These are phyloP conservation scores for Citeromyces hawaiiensis DNA, from an alignment of 1,139 yeast genomes.

Conservation along the genomic window DNA sequence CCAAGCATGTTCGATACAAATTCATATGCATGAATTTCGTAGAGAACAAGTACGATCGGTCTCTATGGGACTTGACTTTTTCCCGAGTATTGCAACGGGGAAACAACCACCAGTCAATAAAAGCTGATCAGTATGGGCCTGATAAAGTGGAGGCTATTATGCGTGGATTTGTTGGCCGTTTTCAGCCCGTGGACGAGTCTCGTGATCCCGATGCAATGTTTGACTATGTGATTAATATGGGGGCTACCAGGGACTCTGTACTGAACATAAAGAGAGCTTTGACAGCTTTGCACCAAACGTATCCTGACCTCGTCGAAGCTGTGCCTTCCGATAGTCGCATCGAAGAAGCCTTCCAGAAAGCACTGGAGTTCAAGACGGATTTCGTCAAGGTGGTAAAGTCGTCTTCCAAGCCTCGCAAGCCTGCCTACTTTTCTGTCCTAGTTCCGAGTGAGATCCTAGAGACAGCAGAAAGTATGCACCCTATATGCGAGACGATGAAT, in stretches of 20 bases:
- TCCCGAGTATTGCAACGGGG: constrained; percentile 59
- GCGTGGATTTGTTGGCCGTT: constrained; percentile 61
- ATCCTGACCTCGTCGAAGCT: constrained; percentile 30
- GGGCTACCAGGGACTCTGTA: constrained; percentile 28
- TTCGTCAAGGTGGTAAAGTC: constrained; percentile 24
- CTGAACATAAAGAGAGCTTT: constrained; percentile 36
- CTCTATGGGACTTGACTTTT: constrained; percentile 38
- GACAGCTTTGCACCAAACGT: constrained; percentile 21
- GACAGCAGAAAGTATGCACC: constrained; percentile 2
- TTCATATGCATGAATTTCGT: constrained; percentile 63
- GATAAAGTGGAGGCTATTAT: constrained; percentile 44
- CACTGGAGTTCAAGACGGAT: constrained; percentile 39
- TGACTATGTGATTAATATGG: constrained; percentile 48
- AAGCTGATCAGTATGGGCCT: constrained; percentile 30
- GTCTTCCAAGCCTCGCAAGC: constrained; percentile 12
- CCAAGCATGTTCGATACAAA: constrained; percentile 21
- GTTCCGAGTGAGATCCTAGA: constrained; percentile 7
- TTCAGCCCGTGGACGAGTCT: constrained; percentile 38
- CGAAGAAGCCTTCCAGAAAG: constrained; percentile 28
- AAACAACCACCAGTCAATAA: constrained; percentile 82
- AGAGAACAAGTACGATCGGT: constrained; percentile 19
- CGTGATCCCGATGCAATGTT: constrained; percentile 53
- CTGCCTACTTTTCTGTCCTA: constrained; percentile 18
- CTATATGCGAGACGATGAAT: constrained; percentile 4
- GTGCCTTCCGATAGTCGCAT: constrained; percentile 30